Conservation (phyloP, 208 protist species). For the Vickermania spadyakhi region DNA sequence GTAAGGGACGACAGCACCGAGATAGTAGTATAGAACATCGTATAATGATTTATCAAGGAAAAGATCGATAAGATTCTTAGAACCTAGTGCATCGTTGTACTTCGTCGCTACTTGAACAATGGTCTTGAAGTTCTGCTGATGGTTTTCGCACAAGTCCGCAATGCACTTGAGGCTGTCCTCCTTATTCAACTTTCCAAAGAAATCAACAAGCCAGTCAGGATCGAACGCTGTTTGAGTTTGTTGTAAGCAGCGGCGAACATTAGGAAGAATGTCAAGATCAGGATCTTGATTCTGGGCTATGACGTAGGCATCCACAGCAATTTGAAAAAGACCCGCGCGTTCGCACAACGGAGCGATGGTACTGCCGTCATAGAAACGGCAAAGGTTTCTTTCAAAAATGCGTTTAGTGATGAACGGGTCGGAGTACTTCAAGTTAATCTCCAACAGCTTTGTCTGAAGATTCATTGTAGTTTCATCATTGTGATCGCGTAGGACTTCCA, state of each 20-base stretch:
- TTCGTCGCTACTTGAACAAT: conserved; percentile 98
- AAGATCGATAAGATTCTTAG: conserved; percentile 93
- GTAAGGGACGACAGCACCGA: conserved; percentile 95
- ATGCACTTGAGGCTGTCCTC: conserved; percentile 97
- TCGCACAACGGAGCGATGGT: conserved; percentile 98
- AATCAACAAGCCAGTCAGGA: conserved; percentile 94
- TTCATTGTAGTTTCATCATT: conserved; percentile 84
- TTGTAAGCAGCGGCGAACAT: conserved; percentile 98
- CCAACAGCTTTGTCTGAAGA: conserved; percentile 99
- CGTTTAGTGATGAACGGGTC: conserved; percentile 96
- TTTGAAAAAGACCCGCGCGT: conserved; percentile 94
- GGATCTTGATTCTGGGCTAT: conserved; percentile 69
- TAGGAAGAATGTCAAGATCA: conserved; percentile 85
- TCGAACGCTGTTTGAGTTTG: conserved; percentile 88
- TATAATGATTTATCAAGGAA: conserved; percentile 95
- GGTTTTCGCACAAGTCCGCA: conserved; percentile 92
- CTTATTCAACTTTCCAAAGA: conserved; percentile 94
- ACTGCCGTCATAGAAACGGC: conserved; percentile 96
- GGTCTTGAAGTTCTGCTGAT: conserved; percentile 96
- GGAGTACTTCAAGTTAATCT: conserved; percentile 98
- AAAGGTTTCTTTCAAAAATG: conserved; percentile 96
- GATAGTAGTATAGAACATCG: conserved; percentile 96
- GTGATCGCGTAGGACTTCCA: conserved; percentile 95
- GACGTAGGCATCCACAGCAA: conserved; percentile 98
- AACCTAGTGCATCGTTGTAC: conserved; percentile 95